Percentiles rank a stretch among this genome's conserved stretches.
These are phyloP conservation scores for Sordaria brevicollis DNA, from an alignment of 495 filamentous ascomycete genomes.

Conservation along the genomic window DNA sequence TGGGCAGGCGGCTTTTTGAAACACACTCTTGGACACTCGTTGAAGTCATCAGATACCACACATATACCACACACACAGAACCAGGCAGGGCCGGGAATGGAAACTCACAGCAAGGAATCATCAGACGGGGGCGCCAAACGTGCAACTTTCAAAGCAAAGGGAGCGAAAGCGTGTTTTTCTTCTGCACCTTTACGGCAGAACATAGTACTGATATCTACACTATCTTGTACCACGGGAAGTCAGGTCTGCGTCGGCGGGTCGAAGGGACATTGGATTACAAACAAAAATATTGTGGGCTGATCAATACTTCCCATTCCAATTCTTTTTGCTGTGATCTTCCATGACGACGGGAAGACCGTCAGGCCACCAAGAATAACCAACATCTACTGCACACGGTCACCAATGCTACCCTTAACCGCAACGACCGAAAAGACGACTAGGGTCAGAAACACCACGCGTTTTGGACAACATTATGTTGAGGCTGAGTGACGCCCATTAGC, in stretches of 20 bases:
- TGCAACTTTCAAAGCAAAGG: too few species aligned
- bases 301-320: not conserved
- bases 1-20: not conserved
- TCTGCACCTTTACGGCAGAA: not conserved
- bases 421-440: not conserved
- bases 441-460: not conserved
- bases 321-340: not conserved
- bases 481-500: not conserved
- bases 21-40: not conserved
- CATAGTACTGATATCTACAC: not conserved
- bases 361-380: not conserved
- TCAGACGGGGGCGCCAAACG: too few species aligned
- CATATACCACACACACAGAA: too few species aligned
- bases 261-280: not conserved
- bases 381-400: not conserved
- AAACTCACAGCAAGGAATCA: too few species aligned
- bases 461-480: too few species aligned
- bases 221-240: not conserved
- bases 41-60: not conserved
- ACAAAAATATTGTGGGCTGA: not conserved
- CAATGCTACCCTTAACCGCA: not conserved
- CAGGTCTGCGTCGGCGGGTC: not conserved
- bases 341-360: not conserved
- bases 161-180: not conserved
- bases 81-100: not conserved